These are phyloP conservation scores for Arachnopeziza araneosa DNA, from an alignment of 2,329 filamentous ascomycete genomes.

Conservation along the genomic window DNA sequence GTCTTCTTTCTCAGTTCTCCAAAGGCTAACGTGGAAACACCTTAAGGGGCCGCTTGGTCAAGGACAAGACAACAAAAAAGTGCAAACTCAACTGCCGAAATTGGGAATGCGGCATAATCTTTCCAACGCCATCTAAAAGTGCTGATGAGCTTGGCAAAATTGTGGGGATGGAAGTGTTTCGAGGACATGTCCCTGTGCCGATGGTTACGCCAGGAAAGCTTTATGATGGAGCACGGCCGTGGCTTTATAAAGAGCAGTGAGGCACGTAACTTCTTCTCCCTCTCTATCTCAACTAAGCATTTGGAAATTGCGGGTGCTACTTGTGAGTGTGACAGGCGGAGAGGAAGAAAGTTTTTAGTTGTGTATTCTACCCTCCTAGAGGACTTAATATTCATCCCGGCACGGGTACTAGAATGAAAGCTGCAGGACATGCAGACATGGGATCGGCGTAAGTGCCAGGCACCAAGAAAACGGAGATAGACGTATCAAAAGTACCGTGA, in stretches of 20 bases:
- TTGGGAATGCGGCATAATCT: conserved; percentile 89
- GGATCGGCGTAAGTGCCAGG: too few species aligned
- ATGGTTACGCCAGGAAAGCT: conserved; percentile 53
- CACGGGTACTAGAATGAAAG: too few species aligned
- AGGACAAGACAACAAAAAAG: conserved; percentile 59
- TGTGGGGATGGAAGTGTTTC: conserved; percentile 41
- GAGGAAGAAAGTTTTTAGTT: too few species aligned
- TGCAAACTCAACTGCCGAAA: conserved; percentile 81
- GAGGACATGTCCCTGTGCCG: conserved; percentile 53
- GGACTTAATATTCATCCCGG: too few species aligned
- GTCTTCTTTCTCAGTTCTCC: background rate
- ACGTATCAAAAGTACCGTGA: too few species aligned
- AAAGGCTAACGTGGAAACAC: background rate
- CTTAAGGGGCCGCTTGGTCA: conserved; percentile 64
- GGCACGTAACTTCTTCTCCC: too few species aligned
- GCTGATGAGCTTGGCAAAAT: conserved; percentile 2
- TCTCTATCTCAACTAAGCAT: background rate
- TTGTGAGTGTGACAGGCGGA: background rate
- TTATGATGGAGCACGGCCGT: conserved; percentile 20
- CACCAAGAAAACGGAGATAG: too few species aligned
- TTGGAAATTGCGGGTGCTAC: background rate
- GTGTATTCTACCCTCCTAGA: too few species aligned
- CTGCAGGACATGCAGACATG: too few species aligned
- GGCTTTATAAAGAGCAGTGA: background rate
- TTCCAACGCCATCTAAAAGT: conserved; percentile 45